Evolutionary conservation across 2,329 filamentous ascomycete species (phyloP).

Genomic region (Colletotrichum cereale): DNA sequence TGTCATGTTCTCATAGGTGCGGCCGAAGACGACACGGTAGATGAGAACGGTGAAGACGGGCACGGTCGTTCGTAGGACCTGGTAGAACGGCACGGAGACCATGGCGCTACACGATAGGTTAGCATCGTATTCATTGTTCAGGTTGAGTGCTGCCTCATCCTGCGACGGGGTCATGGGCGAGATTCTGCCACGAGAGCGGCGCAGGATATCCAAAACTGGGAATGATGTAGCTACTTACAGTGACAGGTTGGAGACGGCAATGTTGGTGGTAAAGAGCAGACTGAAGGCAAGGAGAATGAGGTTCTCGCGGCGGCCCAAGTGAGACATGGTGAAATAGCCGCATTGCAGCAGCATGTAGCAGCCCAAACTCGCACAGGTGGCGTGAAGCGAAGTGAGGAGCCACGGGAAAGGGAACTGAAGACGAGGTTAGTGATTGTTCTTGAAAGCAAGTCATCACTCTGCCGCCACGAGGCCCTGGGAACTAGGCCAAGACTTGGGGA

Average conservation of each 20-base stretch:
- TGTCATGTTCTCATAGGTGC: constrained; percentile 67
- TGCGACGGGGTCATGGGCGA: constrained; percentile 11
- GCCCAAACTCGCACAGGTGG: constrained; percentile 68
- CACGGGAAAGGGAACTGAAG: constrained; percentile 69
- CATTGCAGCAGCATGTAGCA: constrained; percentile 64
- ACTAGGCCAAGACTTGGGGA: constrained; percentile 1
- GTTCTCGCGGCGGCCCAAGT: constrained; percentile 65
- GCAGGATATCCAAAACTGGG: neutral
- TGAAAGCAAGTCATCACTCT: neutral
- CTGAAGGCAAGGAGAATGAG: constrained; percentile 70
- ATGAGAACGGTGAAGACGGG: constrained; percentile 73
- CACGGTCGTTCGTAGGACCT: constrained; percentile 72
- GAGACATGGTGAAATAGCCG: constrained; percentile 65
- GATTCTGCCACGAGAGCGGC: constrained; percentile 13
- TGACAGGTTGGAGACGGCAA: constrained; percentile 74
- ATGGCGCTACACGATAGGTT: constrained; percentile 52
- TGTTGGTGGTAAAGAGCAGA: constrained; percentile 72
- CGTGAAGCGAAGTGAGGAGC: constrained; percentile 70
- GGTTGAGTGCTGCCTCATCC: constrained; percentile 1
- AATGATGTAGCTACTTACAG: constrained; percentile 53
- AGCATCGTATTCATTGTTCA: constrained; percentile 13
- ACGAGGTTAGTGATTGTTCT: constrained; percentile 25
- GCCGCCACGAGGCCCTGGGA: neutral
- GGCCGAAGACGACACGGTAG: constrained; percentile 67
- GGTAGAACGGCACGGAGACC: constrained; percentile 76